Evolutionary conservation across 306 rosid species (phyloP), one percentile per base, ranked within the genome.

Genomic region (Castanospermum australe): DNA sequence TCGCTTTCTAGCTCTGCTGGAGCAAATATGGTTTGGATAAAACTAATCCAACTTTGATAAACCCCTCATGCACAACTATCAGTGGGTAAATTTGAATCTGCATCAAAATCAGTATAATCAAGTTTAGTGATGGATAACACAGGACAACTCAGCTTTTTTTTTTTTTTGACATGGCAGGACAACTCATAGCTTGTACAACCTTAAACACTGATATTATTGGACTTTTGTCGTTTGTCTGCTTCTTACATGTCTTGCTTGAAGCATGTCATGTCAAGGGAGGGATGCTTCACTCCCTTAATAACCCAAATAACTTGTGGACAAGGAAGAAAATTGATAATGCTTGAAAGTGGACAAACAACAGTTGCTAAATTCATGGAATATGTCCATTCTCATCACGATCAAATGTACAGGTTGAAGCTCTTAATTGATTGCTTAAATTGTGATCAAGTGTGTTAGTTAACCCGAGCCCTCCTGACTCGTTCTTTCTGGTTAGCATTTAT

Each of bases 1-100:
- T 88, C 89, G 59, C 82, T 88, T 86, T 86, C 91, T 25, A 63
- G 15, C 78, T 65, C 80, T 41, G 35, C 62, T 33, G 38, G 72
- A 57, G 44, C 80, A 45, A 45, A 63, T 84, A 48, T 57, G 52
- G 77, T 67, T 85, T 67, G 21, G 68, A 32, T 38, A 75, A 66
- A 81, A 70, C 9, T n/a, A 56, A 56, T 55, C 66, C 18, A 50
- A 62, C 15, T 59, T 76, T 74, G 70, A 73, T 62, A 50, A 66
- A 13, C 5, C 38, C 48, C 50, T 76, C 73, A 3, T 48, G 33
- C 77, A 39, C 50, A 76, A 50, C 35, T 18, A 41, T 28, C 24
- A 30, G 73, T 59, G 72, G 50, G 6, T 42, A 66, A 66, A 36
- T 76, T 44, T 44, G 57, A 67, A 35, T 18, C 24, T 55, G 44